A percentile compares a stretch with the other conserved stretches of the same genome.
Conservation (phyloP, 2,329 filamentous ascomycete species). For the Conoideocrella luteorostrata region DNA sequence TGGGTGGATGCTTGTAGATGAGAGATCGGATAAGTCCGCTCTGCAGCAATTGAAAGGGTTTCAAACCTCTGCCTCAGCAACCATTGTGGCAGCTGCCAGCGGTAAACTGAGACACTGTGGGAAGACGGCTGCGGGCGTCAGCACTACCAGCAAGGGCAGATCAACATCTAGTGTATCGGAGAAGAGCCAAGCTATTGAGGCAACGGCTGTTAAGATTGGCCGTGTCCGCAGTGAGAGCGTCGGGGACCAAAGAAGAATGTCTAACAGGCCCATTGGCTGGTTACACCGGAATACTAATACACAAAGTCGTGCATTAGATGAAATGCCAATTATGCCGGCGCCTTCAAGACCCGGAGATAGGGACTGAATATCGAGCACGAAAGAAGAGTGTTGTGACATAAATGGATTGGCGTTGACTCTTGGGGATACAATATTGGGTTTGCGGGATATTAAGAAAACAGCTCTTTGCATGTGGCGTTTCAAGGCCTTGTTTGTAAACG, state of each 20-base stretch:
- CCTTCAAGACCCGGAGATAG: background rate
- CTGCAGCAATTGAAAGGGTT: constrained; percentile 26
- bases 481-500: background rate
- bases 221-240: constrained; percentile 15
- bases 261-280: constrained; percentile 33
- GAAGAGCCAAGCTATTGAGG: constrained; percentile 12
- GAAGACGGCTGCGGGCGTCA: constrained; percentile 17
- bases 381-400: background rate
- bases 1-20: constrained; percentile 43
- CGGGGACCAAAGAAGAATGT: constrained; percentile 18
- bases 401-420: background rate
- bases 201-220: constrained; percentile 13
- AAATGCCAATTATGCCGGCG: constrained; percentile 1
- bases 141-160: constrained; percentile 14
- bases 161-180: constrained; percentile 14
- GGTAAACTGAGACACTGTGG: constrained; percentile 12
- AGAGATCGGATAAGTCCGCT: constrained; percentile 29
- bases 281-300: constrained; percentile 13
- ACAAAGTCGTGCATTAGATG: background rate
- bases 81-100: constrained; percentile 10
- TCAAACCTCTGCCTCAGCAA: constrained; percentile 12
- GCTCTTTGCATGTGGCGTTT: background rate
- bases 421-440: background rate
- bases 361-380: background rate
- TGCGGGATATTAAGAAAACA: background rate